Evolutionary conservation across 108 stramenopile species (phyloP).

Genomic region (Nannochloropsis gaditana): DNA sequence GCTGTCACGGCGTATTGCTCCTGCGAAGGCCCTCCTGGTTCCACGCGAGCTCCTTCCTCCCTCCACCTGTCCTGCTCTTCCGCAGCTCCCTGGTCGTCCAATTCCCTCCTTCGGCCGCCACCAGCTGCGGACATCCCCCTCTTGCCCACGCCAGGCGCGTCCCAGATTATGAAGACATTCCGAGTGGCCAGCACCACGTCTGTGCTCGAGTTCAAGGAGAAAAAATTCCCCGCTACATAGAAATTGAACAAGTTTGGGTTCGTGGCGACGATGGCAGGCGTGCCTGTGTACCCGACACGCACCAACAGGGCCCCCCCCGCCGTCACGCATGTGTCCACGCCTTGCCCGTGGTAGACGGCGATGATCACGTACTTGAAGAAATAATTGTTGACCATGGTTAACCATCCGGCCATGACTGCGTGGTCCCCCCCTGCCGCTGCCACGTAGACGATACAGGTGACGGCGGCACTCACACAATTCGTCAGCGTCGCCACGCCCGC

Average conservation of each 20-base stretch:
- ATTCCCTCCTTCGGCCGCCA: not conserved
- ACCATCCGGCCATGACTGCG: not conserved
- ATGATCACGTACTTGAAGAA: conserved; percentile 18
- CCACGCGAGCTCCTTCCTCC: not conserved
- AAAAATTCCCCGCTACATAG: not conserved
- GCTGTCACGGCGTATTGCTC: not conserved
- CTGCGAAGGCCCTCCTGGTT: not conserved
- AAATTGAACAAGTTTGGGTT: conserved; percentile 12
- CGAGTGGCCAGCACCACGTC: conserved; percentile 15
- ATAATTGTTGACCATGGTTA: conserved; percentile 9
- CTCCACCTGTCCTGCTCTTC: not conserved
- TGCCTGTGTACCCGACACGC: not conserved
- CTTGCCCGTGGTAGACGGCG: not conserved
- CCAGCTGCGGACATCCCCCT: not conserved
- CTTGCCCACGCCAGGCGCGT: not conserved
- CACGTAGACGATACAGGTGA: not conserved
- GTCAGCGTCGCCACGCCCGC: conserved; percentile 1
- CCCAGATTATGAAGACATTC: not conserved
- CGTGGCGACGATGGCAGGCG: not conserved
- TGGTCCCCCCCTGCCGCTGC: not conserved
- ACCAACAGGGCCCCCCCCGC: not conserved
- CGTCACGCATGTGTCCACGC: not conserved
- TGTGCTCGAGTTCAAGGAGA: not conserved
- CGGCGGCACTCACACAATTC: conserved; percentile 1
- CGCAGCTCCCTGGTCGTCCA: not conserved